Evolutionary conservation across 148 eudicot genomes (phyloP).

Genomic region (Silene uniflora): DNA sequence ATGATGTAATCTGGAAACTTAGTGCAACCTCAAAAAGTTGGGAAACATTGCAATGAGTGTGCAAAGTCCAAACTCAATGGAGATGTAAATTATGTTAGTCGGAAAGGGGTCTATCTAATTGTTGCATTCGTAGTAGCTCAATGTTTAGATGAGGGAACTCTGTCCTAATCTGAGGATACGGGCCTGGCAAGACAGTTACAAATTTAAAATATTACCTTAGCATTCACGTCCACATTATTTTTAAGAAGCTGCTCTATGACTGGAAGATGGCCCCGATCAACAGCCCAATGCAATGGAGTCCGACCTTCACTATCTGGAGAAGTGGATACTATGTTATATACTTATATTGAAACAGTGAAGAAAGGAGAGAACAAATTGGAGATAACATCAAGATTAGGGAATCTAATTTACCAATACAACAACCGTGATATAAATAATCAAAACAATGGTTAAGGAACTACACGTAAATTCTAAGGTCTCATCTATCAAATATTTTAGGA

Average conservation of each 20-base stretch:
- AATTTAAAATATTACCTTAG: conserved; percentile 45
- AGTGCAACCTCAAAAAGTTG: not conserved
- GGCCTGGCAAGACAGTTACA: not conserved
- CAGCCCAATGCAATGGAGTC: conserved; percentile 97
- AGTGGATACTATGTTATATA: not conserved
- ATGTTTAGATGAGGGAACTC: not conserved
- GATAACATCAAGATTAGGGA: not conserved
- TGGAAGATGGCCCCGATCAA: conserved; percentile 81
- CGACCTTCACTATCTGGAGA: conserved; percentile 93
- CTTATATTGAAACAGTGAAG: not conserved
- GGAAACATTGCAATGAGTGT: not conserved
- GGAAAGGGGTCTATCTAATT: not conserved
- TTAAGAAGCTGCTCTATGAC: conserved; percentile 56
- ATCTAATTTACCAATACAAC: not conserved
- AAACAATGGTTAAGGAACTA: not conserved
- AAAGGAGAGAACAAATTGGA: not conserved
- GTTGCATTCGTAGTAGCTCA: not conserved
- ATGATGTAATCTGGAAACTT: not conserved
- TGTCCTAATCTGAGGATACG: not conserved
- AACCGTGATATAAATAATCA: not conserved
- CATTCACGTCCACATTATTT: conserved; percentile 73
- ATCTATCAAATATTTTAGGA: not conserved
- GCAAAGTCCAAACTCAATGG: not conserved
- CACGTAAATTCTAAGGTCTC: conserved; percentile 1
- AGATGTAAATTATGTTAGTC: not conserved